Base-by-base conservation (phyloP, 2,329 filamentous ascomycete genomes). In the Aspergillus amoenus region DNA sequence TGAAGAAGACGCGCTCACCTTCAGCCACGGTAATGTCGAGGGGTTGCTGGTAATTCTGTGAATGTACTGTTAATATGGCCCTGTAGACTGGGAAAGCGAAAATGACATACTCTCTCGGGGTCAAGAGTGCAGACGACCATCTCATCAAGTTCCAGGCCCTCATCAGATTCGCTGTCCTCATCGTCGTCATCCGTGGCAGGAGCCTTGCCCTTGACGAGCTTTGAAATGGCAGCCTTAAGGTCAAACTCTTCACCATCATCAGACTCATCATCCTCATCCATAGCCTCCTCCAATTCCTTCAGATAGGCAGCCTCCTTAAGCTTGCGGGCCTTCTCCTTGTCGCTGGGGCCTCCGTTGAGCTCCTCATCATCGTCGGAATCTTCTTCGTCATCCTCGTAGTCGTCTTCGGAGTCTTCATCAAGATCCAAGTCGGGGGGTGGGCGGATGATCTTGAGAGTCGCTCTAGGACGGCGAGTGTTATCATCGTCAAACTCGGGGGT, bases 101-200 rank as follows among this genome's bases (percentile, higher is more conserved):
- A 21, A 44, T 30, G 56, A 72, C 84, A 75, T 87, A 97, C 94
- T 81, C 88, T 90, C 76, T 91, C 87, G 32, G 93, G 90, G 79
- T 97, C 93, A 54, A 99, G 86, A 61, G 94, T 99, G 85, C 94
- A 99, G 68, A 99, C 80, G 66, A 97, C 92, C 68, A 90, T 91
- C 81, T 97, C 90, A 76, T 97, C 91, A 52, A 93, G 80, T 70
- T 91, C 86, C 52, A 84, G 76, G 24, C 82, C 84, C 42, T 85
- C 84, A 21, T 78, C 76, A 12, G 70, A 69, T 58, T 84, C 82
- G 53, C 88, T 84, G 32, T 86, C 84, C 24, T 84, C 82, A 13
- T 79, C 76, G 27, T 82, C 81, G 15, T 81, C 81, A n/a, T 83
- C 88, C 70, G 87, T 87, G 62, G 84, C 87, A 77, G 90, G 90